These are phyloP conservation scores for Fusarium transvaalense DNA, from an alignment of 2,329 filamentous ascomycete species.

Conservation along the genomic window DNA sequence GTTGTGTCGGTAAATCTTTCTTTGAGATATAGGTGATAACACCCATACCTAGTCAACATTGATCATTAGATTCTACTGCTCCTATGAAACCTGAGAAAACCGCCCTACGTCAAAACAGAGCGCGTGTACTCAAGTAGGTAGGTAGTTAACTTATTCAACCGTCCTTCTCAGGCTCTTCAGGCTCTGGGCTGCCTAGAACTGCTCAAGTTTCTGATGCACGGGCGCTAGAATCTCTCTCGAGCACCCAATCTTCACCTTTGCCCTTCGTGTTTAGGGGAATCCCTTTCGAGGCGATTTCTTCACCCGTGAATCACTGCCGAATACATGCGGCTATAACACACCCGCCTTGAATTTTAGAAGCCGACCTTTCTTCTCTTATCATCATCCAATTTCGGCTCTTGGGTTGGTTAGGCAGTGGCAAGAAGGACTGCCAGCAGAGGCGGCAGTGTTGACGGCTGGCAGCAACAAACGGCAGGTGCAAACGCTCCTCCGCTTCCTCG, in stretches of 20 bases:
- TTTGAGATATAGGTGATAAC: not conserved
- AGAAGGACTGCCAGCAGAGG: conserved; percentile 2
- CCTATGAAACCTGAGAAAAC: not conserved
- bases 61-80: not conserved
- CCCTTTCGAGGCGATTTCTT: not conserved
- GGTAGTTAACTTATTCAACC: not conserved
- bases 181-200: no score
- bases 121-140: no score
- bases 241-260: not conserved
- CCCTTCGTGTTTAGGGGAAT: not conserved
- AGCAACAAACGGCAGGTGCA: conserved; percentile 18
- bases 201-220: not conserved
- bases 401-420: not conserved
- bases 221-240: not conserved
- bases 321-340: not conserved
- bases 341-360: not conserved
- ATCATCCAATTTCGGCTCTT: not conserved
- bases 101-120: not conserved
- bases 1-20: not conserved
- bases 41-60: not conserved
- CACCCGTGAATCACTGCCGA: conserved; percentile 22
- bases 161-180: not conserved
- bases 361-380: not conserved
- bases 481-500: conserved; percentile 6
- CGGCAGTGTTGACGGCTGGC: conserved; percentile 15